Base-by-base conservation (phyloP, 768 basidiomycete genomes). In the Phylloporus sp. region DNA sequence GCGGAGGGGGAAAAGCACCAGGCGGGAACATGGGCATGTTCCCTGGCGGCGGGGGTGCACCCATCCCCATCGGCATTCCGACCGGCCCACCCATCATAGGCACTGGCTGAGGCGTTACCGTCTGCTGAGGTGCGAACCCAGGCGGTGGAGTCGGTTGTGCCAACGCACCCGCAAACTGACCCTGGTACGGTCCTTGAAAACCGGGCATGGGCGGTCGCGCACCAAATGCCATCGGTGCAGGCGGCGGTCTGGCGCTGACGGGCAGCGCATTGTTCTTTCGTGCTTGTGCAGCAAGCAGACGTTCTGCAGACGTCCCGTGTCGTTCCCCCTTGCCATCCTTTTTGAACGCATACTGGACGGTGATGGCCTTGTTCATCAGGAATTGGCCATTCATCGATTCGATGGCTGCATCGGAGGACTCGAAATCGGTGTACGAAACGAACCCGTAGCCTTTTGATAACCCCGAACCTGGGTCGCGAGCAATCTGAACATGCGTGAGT, bases 251-350 rank as follows among this genome's bases (percentile, higher is more conserved):
- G 11, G 82, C 77, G 39, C 78, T 75, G 48, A 87, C 80, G 6
- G 90, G 90, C 5, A 93, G 72, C 3, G 90, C 90, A 55, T 94
- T 93, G 69, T 95, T 93, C 70, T 95, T 96, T 55, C 90, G 80
- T 38, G 95, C 96, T 66, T 98, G 94, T 3, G 92, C 82, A 3
- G 94, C 93, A 57, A 99, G 80, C 27, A 97, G 80, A 47, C 96
- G 84, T 70, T 99, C 96, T n/a, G 96, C 94, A 14, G 87, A 76
- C 10, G 95, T 96, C 23, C 96, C 96, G 60, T 98, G 96, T 5
- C 96, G 81, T 67, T 99, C 96, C 47, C 95, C 95, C 63, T 97
- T 95, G 35, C 91, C 93, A 61, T 98, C 96, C 71, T 98, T 98
- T 72, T 99, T 98, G 79, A 98, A 97, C 3, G 96, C 95, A 65